These are phyloP conservation scores for Suillus hirtellus DNA, from an alignment of 768 basidiomycete species.

Conservation along the genomic window DNA sequence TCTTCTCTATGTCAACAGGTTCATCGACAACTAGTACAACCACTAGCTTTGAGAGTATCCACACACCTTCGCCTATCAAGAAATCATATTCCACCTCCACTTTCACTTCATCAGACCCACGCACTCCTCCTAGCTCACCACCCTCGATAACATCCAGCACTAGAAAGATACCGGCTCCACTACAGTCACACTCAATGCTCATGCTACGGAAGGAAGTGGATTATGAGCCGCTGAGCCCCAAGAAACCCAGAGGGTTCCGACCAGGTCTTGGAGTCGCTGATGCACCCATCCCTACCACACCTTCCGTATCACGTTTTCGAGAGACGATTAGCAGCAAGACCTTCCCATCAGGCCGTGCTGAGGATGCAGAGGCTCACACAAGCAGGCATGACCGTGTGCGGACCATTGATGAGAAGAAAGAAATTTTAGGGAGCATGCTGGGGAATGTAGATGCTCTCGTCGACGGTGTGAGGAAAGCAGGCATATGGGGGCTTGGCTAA, in stretches of 20 bases:
- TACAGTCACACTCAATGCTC: conserved; percentile 52
- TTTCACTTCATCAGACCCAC: conserved; percentile 18
- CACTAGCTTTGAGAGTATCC: conserved; percentile 25
- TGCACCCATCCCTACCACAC: conserved; percentile 7
- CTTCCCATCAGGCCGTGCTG: background rate
- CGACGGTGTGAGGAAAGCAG: conserved; percentile 82
- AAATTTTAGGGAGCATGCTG: conserved; percentile 74
- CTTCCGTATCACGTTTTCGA: conserved; percentile 12
- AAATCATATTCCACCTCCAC: conserved; percentile 32
- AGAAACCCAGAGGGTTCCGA: conserved; percentile 43
- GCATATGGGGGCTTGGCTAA: conserved; percentile 78
- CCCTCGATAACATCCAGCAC: conserved; percentile 27
- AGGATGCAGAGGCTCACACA: conserved; percentile 15
- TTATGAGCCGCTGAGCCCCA: conserved; percentile 70
- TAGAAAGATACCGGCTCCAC: conserved; percentile 23
- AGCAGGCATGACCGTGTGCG: conserved; percentile 31
- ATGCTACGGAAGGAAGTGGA: conserved; percentile 75
- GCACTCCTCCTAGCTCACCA: conserved; percentile 27
- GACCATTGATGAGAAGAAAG: conserved; percentile 83
- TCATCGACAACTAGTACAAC: conserved; percentile 34
- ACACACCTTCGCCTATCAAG: conserved; percentile 44
- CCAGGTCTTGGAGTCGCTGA: conserved; percentile 33
- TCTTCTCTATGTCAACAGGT: conserved; percentile 43
- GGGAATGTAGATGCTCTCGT: conserved; percentile 92
- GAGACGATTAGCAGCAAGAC: conserved; percentile 12